Evolutionary conservation across 2,329 filamentous ascomycete species (phyloP).

Genomic region (Botrytis elliptica): DNA sequence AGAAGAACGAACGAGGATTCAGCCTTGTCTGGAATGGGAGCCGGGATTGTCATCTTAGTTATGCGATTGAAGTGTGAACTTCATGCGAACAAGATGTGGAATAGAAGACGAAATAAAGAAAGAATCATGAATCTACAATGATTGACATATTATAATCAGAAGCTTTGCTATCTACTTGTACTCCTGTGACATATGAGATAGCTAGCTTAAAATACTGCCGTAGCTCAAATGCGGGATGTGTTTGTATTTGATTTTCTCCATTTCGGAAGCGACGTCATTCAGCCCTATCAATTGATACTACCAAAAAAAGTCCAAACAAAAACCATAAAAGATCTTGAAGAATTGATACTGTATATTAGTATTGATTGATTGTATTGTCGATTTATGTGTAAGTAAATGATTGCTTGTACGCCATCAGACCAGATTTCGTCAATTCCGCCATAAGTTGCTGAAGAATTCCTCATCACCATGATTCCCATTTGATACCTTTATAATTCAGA

Average conservation of each 20-base stretch:
- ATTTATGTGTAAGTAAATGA: too few species aligned
- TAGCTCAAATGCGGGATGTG: constrained; percentile 8
- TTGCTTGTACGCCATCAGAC: background rate
- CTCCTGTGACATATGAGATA: background rate
- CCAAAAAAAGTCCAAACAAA: background rate
- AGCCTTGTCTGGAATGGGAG: constrained; percentile 28
- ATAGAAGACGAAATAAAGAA: background rate
- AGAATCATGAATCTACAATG: background rate
- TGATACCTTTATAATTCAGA: background rate
- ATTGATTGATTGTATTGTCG: too few species aligned
- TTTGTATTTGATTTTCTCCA: constrained; percentile 3
- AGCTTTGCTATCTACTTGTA: background rate
- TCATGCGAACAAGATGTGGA: background rate
- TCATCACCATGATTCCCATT: background rate
- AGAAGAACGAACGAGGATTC: constrained; percentile 44
- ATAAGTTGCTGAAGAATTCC: background rate
- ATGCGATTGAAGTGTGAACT: background rate
- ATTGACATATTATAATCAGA: background rate
- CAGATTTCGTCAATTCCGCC: background rate
- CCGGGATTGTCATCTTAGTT: constrained; percentile 18
- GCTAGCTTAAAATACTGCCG: background rate
- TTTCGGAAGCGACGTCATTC: constrained; percentile 17
- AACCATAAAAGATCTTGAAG: background rate
- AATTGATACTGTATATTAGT: too few species aligned
- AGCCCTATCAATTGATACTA: constrained; percentile 6